Conservation (phyloP, 2,329 filamentous ascomycete species). For the Fusarium tupiense region DNA sequence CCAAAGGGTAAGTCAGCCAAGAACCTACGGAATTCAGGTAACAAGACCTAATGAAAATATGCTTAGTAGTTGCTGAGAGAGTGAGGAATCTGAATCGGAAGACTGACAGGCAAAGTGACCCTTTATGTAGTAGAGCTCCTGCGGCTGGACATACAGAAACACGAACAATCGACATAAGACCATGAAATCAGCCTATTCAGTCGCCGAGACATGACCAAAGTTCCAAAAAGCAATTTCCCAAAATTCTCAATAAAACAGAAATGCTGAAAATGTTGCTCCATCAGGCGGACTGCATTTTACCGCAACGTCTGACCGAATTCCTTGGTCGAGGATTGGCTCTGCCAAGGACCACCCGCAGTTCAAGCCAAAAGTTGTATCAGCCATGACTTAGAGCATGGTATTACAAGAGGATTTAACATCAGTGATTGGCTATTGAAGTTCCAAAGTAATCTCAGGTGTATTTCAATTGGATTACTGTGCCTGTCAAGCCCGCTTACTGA, state of each 20-base stretch:
- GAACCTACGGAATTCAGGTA: too few species aligned
- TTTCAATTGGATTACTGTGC: fast-evolving
- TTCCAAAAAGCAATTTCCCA: neutral
- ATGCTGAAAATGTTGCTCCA: neutral
- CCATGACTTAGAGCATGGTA: too few species aligned
- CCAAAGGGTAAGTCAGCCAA: too few species aligned
- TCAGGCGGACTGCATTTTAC: neutral
- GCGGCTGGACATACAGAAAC: neutral
- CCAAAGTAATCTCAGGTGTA: neutral
- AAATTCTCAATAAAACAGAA: neutral
- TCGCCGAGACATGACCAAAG: neutral
- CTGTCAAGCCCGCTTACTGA: neutral
- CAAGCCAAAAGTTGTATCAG: neutral
- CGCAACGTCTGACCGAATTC: too few species aligned
- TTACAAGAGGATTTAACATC: neutral
- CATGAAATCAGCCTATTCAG: neutral
- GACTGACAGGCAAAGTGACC: neutral
- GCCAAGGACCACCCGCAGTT: fast-evolving
- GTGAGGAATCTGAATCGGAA: neutral
- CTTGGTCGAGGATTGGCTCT: neutral
- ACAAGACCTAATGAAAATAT: fast-evolving
- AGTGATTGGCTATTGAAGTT: neutral
- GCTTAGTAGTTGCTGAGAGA: neutral
- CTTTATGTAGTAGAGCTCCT: neutral
- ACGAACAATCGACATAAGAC: too few species aligned